These are phyloP conservation scores for Neofusicoccum laricinum DNA, from an alignment of 2,329 filamentous ascomycete species.

Conservation along the genomic window DNA sequence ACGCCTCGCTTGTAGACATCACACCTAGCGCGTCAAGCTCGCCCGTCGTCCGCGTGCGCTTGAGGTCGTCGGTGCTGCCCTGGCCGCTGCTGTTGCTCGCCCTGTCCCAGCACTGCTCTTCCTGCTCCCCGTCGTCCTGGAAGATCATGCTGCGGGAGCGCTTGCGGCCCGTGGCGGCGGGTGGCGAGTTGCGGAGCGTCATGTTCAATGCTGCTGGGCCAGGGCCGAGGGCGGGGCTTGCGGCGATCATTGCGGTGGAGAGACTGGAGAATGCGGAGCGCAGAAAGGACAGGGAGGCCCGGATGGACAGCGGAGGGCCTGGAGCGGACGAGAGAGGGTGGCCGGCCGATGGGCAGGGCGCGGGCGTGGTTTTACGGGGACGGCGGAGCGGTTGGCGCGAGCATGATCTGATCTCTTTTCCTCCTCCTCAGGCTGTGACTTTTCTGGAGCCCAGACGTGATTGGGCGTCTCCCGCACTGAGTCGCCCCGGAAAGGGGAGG, in stretches of 20 bases:
- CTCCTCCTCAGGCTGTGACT: not conserved
- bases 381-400: not conserved
- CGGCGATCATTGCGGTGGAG: not conserved
- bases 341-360: not conserved
- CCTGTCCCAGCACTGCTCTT: not conserved
- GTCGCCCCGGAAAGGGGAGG: not conserved
- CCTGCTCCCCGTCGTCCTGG: not conserved
- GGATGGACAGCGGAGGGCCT: too few species aligned
- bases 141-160: constrained; percentile 12
- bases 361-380: constrained; percentile 3
- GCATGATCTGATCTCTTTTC: constrained; percentile 10
- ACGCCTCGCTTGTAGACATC: constrained; percentile 27
- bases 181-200: not conserved
- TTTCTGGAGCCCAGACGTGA: not conserved
- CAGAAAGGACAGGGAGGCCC: not conserved
- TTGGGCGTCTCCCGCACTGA: not conserved
- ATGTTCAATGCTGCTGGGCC: not conserved
- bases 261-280: not conserved
- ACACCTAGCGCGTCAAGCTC: constrained; percentile 36
- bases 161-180: constrained; percentile 2
- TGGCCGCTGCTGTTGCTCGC: not conserved
- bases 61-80: constrained; percentile 20
- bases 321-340: not conserved
- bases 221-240: not conserved
- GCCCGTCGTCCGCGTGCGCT: constrained; percentile 33